phyloP scores from a whole-genome alignment of 2,329 filamentous ascomycete species.

The Stenocarpella maydis region DNA sequence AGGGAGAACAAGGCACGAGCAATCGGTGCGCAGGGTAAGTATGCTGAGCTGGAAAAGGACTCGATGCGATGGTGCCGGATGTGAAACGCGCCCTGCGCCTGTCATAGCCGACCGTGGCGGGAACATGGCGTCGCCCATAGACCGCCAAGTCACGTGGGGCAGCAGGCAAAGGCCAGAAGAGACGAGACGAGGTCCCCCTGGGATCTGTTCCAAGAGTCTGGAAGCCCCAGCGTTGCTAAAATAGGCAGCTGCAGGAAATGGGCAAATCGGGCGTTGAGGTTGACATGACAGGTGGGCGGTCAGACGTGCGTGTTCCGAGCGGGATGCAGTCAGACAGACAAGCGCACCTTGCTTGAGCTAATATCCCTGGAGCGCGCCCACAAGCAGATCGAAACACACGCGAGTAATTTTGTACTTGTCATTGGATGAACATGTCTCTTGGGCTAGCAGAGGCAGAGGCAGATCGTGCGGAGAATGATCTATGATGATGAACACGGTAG shows the following conservation, averaged over 20 bases:
- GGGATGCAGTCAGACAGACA: background rate
- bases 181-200: background rate
- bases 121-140: constrained; percentile 17
- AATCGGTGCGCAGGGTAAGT: background rate
- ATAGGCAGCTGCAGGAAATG: background rate
- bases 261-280: background rate
- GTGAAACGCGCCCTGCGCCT: constrained; percentile 32
- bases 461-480: constrained; percentile 13
- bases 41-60: background rate
- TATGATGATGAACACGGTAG: constrained; percentile 7
- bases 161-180: too few relatives aligned
- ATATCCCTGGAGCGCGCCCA: background rate
- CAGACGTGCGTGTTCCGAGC: constrained; percentile 8
- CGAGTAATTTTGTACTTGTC: background rate
- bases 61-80: background rate
- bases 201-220: background rate
- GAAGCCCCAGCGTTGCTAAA: background rate
- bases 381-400: background rate
- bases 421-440: constrained; percentile 6
- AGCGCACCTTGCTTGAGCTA: background rate
- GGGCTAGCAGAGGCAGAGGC: background rate
- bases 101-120: constrained; percentile 20
- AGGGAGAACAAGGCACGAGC: background rate
- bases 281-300: constrained; percentile 24
- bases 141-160: constrained; percentile 35